Base-by-base conservation (phyloP, 73 alveolate genomes). In the Uronychia binucleata region DNA sequence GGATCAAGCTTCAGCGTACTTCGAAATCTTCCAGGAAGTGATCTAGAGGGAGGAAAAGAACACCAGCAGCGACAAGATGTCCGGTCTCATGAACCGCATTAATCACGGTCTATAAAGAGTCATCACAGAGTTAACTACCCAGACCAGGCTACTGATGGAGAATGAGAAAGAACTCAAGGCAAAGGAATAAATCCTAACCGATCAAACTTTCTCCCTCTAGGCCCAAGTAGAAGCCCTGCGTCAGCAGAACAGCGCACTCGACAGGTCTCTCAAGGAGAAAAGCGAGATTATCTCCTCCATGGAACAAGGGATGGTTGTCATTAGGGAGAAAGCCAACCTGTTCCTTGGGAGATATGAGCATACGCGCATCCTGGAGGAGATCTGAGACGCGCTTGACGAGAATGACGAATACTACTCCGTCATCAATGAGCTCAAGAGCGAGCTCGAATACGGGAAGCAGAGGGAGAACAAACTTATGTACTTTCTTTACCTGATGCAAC, bases 401-500 rank as follows among this genome's bases (percentile, higher is more conserved):
- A 89, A 89, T 31, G 85, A 82, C 34, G 95, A 89, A 28, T 59
- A 80, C 13, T 58, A 78, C 13, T 82, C 83, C 13, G 86, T 88
- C 19, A 90, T 87, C 26, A 83, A 86, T 32, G 95, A 89, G 32
- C 58, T 89, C 30, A 89, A 84, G 74, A 77, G 88, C 34, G 95
- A 89, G 33, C 57, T 89, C 0, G 95, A 89, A 58, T 89, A 89
- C 67, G 95, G 95, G 1, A 89, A 89, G 57, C 75, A 84, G 58
- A 83, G 95, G 32, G 95, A 89, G 74, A 89, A 85, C 33, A 89
- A 89, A 58, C 79, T 89, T 0, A 89, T 89, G 95, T 89, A 89
- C 75, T 89, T 89, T 74, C 60, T 89, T 14, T 89, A 60, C 58
- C 83, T 89, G 11, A 34, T 89, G 57, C 76, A 89, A 74, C 57